Evolutionary conservation across 2,329 filamentous ascomycete species (phyloP), one percentile per base, ranked within the genome.

Genomic region (Penicillium sp.): DNA sequence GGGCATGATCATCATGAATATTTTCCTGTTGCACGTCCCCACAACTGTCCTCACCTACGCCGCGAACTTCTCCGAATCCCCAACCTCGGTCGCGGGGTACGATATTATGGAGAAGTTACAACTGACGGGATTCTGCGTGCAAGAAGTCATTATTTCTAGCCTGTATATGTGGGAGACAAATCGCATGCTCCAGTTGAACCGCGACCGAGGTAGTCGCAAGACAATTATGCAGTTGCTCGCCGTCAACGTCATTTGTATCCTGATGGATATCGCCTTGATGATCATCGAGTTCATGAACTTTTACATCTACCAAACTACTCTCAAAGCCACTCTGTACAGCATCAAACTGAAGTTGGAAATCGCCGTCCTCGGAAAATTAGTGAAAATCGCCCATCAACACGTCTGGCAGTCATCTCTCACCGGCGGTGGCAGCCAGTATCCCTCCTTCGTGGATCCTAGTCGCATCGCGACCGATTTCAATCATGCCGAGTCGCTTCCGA

Each of bases 1-100:
- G 2, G 74, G 66, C 29, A 85, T 87, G 81, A 86, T 87, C 55
- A 77, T 85, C 48, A 63, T 77, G 61, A 77, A 86, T 60, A 79
- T 74, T 9, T 59, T 84, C 39, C 55, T 84, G 11, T 71, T 83
- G 21, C 81, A 85, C 58, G 69, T 80, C 0, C 75, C 79, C 1
- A 81, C 80, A 3, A 80, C 78, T 1, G 77, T 85, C 1, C 69
- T 87, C 31, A 79, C 80, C 5, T 83, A 78, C 52, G 81, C 50
- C 7, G 59, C 64, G 29, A 67, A 69, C 43, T 66, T 62, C 31
- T 58, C 52, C 14, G 18, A 45, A 6, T 48, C 61, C 19, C 10
- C n/a, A 3, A 34, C 59, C 2, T 63, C 64, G 56, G 1, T 63
- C 48, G 31, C 21, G 3, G 63, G 61, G 3, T 69, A 67, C 51